phyloP scores from a whole-genome alignment of 2,329 filamentous ascomycete species.

The Massarina eburnea region DNA sequence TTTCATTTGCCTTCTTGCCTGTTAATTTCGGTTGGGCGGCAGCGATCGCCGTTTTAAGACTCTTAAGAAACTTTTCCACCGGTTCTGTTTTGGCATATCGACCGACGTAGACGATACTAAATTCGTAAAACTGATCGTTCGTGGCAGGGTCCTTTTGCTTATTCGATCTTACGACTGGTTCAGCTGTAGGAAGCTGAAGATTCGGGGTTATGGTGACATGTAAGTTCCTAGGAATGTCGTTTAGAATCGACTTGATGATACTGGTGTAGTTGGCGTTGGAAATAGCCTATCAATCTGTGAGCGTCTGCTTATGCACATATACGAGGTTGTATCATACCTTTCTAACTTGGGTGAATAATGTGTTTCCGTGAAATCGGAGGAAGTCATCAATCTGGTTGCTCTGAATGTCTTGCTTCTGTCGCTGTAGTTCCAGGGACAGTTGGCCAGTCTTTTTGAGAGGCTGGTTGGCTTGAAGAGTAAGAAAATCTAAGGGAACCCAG shows the following conservation, averaged over 20 bases:
- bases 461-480: background rate
- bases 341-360: no score
- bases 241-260: background rate
- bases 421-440: background rate
- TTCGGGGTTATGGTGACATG: background rate
- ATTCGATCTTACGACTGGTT: background rate
- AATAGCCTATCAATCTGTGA: no score
- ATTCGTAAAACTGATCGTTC: background rate
- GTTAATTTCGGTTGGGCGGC: background rate
- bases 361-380: no score
- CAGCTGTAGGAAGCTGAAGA: background rate
- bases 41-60: no score
- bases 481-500: conserved; percentile 3
- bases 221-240: background rate
- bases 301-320: no score
- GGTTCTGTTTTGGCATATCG: background rate
- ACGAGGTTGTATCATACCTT: no score
- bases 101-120: background rate
- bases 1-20: background rate
- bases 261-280: background rate
- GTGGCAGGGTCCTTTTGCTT: no score
- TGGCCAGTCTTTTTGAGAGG: background rate
- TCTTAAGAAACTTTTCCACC: background rate
- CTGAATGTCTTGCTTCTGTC: background rate
- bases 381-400: background rate